Conservation (phyloP, 225 moss, liverwort and hornwort species). For the Ulota crispa region DNA sequence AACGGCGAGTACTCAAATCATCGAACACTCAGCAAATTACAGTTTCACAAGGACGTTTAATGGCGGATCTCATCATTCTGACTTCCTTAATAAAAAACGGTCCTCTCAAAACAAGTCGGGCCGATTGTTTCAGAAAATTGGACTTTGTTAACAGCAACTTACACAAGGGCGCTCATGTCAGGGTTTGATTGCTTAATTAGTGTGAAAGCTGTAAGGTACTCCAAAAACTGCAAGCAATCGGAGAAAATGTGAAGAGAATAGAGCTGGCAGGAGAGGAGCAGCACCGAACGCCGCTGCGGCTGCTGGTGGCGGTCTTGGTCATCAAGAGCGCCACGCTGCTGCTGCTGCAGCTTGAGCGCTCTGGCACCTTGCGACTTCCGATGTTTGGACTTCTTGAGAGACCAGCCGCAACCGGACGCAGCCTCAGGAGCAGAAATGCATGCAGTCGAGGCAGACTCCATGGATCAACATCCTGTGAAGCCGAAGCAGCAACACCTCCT, state of each 20-base stretch:
- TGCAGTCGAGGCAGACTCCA: slow-evolving; percentile 41
- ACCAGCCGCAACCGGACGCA: slow-evolving; percentile 41
- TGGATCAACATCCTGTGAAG: slow-evolving; percentile 47
- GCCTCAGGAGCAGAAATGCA: slow-evolving; percentile 35
- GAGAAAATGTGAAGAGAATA: background rate
- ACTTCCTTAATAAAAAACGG: background rate
- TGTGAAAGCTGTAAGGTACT: background rate
- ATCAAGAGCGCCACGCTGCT: slow-evolving; percentile 37
- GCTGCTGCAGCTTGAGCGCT: slow-evolving; percentile 60
- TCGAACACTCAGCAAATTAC: background rate
- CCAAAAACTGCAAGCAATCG: background rate
- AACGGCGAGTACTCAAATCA: slow-evolving; percentile 11
- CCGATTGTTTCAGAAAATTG: background rate
- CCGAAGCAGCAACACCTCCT: slow-evolving; percentile 12
- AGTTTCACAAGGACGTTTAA: background rate
- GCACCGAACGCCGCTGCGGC: slow-evolving; percentile 73
- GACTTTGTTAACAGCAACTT: background rate
- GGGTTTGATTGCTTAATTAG: background rate
- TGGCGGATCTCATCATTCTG: background rate
- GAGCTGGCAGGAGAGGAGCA: slow-evolving; percentile 16
- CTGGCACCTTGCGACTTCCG: slow-evolving; percentile 63
- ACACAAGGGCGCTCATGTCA: background rate
- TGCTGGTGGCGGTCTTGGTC: slow-evolving; percentile 57
- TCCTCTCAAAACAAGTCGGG: background rate
- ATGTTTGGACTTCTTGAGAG: slow-evolving; percentile 85